Evolutionary conservation across 257 asterid genomes (phyloP), one percentile per base, ranked within the genome.

Genomic region (Nicotiana knightiana): DNA sequence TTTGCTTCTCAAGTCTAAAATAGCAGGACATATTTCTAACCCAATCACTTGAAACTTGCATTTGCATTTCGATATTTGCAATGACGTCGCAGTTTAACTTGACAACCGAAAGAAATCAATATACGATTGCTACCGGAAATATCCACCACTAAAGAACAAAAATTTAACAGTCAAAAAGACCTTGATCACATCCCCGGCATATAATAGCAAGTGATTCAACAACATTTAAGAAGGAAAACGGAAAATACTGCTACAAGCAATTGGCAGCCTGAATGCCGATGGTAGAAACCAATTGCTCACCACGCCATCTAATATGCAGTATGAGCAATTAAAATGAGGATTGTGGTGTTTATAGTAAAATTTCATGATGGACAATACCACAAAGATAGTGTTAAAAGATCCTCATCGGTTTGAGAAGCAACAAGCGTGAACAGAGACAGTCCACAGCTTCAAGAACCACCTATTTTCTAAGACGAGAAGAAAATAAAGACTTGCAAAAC

Each of bases 341-440:
- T 46, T 6, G 3, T 10, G 33, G 33, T 70, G 35, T 70, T 10
- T 1, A 43, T 2, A 70, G 46, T 16, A 59, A 46, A 32, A 24
- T 0, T 48, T 71, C 79, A 71, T 24, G 48, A 46, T 26, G 79
- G 48, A 26, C 26, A 26, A 51, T 51, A 26, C 79, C 43, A 75
- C 43, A 15, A 17, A 24, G 7, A 46, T 10, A 4, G 4, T 6
- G 79, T 26, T 71, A 73, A 73, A 21, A 48, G 62, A 51, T 75
- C 63, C 63, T 51, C 79, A 51, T 51, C 63, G 16, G 79, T 37
- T 75, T 75, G 79, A 51, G 63, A 39, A 75, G 79, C 59, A 15
- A 75, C 24, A 15, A 3, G 2, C 5, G 57, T 24, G 12, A 73
- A 51, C 16, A 9, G 13, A 21, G 4, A 21, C 79, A 6, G 8